These are phyloP conservation scores for Dactylis glomerata DNA, from an alignment of 176 grass and related monocot species.

Conservation along the genomic window DNA sequence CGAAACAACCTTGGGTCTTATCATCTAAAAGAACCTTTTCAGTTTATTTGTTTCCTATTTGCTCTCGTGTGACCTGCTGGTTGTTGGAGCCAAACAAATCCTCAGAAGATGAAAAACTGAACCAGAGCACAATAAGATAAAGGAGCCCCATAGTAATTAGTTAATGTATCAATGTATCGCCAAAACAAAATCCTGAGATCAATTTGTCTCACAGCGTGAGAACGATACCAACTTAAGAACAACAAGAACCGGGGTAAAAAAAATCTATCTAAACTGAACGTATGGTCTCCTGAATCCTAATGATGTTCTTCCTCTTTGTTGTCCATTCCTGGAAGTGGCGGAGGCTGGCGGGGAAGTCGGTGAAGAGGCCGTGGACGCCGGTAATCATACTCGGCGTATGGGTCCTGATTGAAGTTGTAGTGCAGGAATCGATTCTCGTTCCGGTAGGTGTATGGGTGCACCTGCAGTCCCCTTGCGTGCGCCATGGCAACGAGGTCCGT, in stretches of 20 bases:
- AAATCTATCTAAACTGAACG: neutral
- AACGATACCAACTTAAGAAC: neutral
- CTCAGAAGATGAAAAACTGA: neutral
- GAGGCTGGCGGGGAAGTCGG: constrained; percentile 55
- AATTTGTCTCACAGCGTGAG: neutral
- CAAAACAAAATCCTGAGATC: neutral
- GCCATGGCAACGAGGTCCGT: constrained; percentile 51
- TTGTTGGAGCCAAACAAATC: neutral
- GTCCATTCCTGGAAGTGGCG: constrained; percentile 44
- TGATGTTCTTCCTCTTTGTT: neutral
- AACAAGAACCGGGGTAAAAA: neutral
- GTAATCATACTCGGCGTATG: constrained; percentile 55
- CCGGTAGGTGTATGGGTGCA: constrained; percentile 54
- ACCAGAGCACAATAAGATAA: neutral
- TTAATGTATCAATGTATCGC: neutral
- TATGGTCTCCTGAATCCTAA: neutral
- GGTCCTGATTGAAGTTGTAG: constrained; percentile 54
- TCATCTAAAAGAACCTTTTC: neutral
- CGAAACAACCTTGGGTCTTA: neutral
- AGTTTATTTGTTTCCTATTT: neutral
- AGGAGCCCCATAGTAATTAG: too few species aligned
- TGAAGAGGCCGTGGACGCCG: constrained; percentile 48
- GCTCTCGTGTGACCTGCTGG: neutral
- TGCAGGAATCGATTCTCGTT: constrained; percentile 58
- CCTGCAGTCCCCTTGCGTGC: constrained; percentile 42